A percentile compares a stretch with the other conserved stretches of the same genome.
Evolutionary conservation across 345 rosid species (phyloP).

Genomic region (Dipteronia dyeriana): DNA sequence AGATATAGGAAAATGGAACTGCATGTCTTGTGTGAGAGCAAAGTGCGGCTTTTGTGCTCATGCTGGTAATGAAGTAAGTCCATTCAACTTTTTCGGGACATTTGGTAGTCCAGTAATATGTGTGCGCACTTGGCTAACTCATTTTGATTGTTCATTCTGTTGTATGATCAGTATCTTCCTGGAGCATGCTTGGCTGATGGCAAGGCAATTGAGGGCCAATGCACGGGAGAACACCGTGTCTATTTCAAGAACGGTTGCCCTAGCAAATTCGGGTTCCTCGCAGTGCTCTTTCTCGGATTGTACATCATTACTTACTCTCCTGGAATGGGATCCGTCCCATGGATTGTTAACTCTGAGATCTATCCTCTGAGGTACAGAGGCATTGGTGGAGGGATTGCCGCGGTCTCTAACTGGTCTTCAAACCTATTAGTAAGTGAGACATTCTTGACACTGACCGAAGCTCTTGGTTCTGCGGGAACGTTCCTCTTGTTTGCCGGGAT

Average conservation of each 20-base stretch:
- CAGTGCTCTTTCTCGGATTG: constrained; percentile 60
- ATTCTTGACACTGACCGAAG: constrained; percentile 56
- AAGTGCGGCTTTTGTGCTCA: constrained; percentile 64
- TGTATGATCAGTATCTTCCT: constrained; percentile 45
- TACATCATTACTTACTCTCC: constrained; percentile 77
- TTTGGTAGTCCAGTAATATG: not conserved
- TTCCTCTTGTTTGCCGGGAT: constrained; percentile 69
- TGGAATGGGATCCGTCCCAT: constrained; percentile 87
- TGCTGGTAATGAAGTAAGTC: constrained; percentile 35
- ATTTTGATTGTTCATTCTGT: not conserved
- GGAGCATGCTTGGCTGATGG: constrained; percentile 66
- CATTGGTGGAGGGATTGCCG: constrained; percentile 81
- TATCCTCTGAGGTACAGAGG: constrained; percentile 86
- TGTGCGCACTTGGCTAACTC: not conserved
- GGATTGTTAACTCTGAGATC: constrained; percentile 95
- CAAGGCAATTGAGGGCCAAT: constrained; percentile 29
- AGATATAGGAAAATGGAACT: constrained; percentile 51
- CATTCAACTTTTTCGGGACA: not conserved
- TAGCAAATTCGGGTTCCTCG: constrained; percentile 69
- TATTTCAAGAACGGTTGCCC: constrained; percentile 77
- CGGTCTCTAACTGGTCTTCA: constrained; percentile 76
- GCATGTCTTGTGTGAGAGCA: constrained; percentile 64
- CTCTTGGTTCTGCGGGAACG: constrained; percentile 57
- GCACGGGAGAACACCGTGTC: constrained; percentile 39
- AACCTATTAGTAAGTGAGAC: constrained; percentile 70